These are phyloP conservation scores for Pulveroboletus sp. DNA, from an alignment of 768 basidiomycete genomes.

Conservation along the genomic window DNA sequence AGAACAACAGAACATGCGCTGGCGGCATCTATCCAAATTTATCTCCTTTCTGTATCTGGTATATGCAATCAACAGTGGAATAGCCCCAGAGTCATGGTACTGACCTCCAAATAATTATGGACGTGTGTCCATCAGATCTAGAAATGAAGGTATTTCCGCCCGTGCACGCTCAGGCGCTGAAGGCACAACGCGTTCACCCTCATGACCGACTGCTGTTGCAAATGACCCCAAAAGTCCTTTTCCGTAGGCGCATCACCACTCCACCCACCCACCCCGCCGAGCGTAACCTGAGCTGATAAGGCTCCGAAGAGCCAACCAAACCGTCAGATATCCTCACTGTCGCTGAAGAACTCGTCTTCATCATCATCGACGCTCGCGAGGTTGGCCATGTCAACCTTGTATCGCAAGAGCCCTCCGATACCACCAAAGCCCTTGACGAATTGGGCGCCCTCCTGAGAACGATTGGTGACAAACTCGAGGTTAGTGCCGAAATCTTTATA, in stretches of 20 bases:
- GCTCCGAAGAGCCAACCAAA: conserved; percentile 84
- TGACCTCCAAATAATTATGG: conserved; percentile 19
- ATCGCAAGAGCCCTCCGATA: conserved; percentile 90
- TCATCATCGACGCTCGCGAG: conserved; percentile 72
- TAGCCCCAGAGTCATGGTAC: not conserved
- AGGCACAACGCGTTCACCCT: conserved; percentile 4
- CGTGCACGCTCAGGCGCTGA: conserved; percentile 8
- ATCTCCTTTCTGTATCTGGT: conserved; percentile 9
- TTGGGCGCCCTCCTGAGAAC: conserved; percentile 94
- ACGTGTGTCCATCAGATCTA: conserved; percentile 14
- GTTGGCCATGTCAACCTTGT: conserved; percentile 95
- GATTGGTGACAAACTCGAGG: conserved; percentile 94
- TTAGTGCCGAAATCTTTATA: conserved; percentile 97
- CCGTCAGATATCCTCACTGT: conserved; percentile 78
- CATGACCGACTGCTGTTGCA: conserved; percentile 1
- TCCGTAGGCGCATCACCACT: conserved; percentile 5
- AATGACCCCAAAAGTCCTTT: conserved; percentile 3
- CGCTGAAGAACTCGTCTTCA: conserved; percentile 81
- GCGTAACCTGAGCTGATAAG: conserved; percentile 59
- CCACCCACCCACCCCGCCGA: conserved; percentile 56
- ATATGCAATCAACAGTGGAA: conserved; percentile 3
- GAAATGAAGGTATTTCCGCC: conserved; percentile 9
- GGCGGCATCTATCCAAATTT: conserved; percentile 15
- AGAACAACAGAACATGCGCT: conserved; percentile 7
- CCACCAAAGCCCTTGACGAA: conserved; percentile 99